Evolutionary conservation across 208 protist species (phyloP).

Genomic region (Wallacemonas rigidus): DNA sequence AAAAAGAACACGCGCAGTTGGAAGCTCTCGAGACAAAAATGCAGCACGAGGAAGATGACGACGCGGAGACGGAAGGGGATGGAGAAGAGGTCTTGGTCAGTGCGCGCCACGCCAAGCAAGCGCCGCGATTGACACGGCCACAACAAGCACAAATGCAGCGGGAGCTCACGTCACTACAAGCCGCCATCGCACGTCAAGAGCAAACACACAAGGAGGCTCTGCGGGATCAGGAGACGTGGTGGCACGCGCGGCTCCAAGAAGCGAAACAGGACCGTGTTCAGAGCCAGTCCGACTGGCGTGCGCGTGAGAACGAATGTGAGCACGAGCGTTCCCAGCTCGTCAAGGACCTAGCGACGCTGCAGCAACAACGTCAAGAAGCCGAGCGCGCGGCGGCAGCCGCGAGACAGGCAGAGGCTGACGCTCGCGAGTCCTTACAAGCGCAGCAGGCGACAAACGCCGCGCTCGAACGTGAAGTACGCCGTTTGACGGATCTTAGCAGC

Average conservation of each 20-base stretch:
- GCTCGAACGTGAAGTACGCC: constrained; percentile 9
- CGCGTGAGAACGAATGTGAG: constrained; percentile 28
- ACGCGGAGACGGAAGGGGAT: too few relatives aligned
- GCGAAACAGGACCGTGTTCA: constrained; percentile 17
- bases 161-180: background rate
- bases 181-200: constrained; percentile 15
- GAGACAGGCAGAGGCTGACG: background rate
- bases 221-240: constrained; percentile 19
- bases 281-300: constrained; percentile 16
- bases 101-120: too few relatives aligned
- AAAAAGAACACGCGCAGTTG: too few relatives aligned
- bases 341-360: background rate
- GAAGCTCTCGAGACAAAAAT: too few relatives aligned
- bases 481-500: background rate
- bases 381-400: constrained; percentile 9
- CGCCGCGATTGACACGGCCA: too few relatives aligned
- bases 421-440: background rate
- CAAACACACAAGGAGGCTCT: constrained; percentile 18
- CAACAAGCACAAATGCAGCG: too few relatives aligned
- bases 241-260: constrained; percentile 19
- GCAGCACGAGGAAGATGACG: too few relatives aligned
- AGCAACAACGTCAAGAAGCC: constrained; percentile 18
- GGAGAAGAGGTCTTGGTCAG: too few relatives aligned
- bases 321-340: constrained; percentile 13
- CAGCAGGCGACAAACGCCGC: constrained; percentile 22